Conservation (phyloP, 2,329 filamentous ascomycete genomes). For the Nothophaeocryptopus gaeumannii region DNA sequence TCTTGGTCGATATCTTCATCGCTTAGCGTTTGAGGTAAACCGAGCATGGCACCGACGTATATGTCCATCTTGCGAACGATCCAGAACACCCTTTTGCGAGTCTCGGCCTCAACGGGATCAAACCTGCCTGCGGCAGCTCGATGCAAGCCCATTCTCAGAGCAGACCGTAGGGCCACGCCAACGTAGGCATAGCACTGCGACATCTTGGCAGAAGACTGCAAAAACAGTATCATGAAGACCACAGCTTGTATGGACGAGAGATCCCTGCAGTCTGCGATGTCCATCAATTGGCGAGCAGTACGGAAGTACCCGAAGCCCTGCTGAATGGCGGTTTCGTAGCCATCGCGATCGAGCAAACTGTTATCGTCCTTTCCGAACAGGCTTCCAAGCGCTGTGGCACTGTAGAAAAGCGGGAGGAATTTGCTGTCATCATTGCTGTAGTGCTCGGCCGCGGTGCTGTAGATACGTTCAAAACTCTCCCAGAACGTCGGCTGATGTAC, state of each 20-base stretch:
- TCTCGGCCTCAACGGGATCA: slow-evolving; percentile 49
- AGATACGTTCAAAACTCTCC: slow-evolving; percentile 71
- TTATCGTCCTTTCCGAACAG: slow-evolving; percentile 45
- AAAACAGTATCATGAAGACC: slow-evolving; percentile 53
- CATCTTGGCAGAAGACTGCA: slow-evolving; percentile 52
- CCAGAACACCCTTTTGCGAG: slow-evolving; percentile 53
- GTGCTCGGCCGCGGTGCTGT: slow-evolving; percentile 58
- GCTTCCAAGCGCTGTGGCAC: slow-evolving; percentile 48
- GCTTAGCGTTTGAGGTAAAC: slow-evolving; percentile 48
- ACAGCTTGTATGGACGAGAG: slow-evolving; percentile 51
- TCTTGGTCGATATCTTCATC: slow-evolving; percentile 70
- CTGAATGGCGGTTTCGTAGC: slow-evolving; percentile 48
- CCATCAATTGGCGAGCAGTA: slow-evolving; percentile 48
- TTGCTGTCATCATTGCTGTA: slow-evolving; percentile 46
- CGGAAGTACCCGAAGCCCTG: slow-evolving; percentile 52
- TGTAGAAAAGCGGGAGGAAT: slow-evolving; percentile 50
- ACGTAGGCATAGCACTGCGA: slow-evolving; percentile 54
- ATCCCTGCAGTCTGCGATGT: slow-evolving; percentile 54
- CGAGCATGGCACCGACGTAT: slow-evolving; percentile 52
- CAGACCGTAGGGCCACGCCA: slow-evolving; percentile 50
- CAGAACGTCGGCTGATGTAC: slow-evolving; percentile 82
- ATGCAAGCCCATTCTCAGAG: slow-evolving; percentile 52
- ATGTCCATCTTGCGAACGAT: slow-evolving; percentile 51
- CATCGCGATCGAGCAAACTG: slow-evolving; percentile 36
- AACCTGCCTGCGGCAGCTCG: slow-evolving; percentile 48